Evolutionary conservation across 2,329 filamentous ascomycete species (phyloP).

Genomic region (Sclerotiophoma versabilis): DNA sequence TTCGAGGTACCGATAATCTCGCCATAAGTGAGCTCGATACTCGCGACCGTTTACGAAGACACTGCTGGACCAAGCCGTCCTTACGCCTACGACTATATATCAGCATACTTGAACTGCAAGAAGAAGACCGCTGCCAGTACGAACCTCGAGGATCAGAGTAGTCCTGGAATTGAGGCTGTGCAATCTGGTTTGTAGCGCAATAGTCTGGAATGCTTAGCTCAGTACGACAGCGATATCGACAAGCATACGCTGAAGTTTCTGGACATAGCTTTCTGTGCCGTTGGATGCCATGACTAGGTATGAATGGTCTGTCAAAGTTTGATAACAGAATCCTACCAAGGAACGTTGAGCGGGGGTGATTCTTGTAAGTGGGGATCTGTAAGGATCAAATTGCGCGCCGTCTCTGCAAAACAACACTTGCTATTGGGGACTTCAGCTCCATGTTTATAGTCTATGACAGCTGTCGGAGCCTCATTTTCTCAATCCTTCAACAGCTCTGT

Average conservation of each 20-base stretch:
- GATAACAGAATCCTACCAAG: constrained; percentile 22
- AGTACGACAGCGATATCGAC: not conserved
- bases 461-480: constrained; percentile 35
- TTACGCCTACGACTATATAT: constrained; percentile 35
- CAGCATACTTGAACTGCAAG: constrained; percentile 11
- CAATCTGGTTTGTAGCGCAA: constrained; percentile 43
- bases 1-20: constrained; percentile 47
- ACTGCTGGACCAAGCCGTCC: constrained; percentile 47
- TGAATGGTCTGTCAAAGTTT: constrained; percentile 19
- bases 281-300: constrained; percentile 37
- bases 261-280: constrained; percentile 38
- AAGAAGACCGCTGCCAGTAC: constrained; percentile 3
- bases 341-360: constrained; percentile 29
- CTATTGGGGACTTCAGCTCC: constrained; percentile 27
- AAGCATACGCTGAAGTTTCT: constrained; percentile 44
- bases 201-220: constrained; percentile 36
- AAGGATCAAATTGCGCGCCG: constrained; percentile 31
- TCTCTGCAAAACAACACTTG: constrained; percentile 31
- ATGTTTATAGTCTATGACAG: constrained; percentile 44
- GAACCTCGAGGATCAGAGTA: constrained; percentile 48
- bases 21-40: constrained; percentile 45
- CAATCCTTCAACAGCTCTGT: constrained; percentile 28
- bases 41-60: constrained; percentile 46
- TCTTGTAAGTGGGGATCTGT: constrained; percentile 32
- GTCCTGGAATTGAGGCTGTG: constrained; percentile 47